A percentile compares a stretch with the other conserved stretches of the same genome.
Conservation (phyloP, 2,329 filamentous ascomycete species). For the Metarhizium brunneum region DNA sequence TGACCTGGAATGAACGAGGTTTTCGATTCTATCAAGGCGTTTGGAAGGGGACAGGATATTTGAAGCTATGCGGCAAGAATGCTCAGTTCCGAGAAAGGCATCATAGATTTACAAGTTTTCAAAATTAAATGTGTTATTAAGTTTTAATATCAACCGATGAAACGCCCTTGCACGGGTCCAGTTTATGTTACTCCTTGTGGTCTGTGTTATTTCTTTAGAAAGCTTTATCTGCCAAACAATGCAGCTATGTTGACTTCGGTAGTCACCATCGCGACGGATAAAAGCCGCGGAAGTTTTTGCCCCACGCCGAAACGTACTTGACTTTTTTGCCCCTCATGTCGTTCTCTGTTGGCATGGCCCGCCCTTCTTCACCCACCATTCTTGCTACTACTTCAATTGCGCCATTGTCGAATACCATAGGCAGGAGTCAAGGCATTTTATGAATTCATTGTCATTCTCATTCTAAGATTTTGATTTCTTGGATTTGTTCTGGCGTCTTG, state of each 20-base stretch:
- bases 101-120: slow-evolving; percentile 5
- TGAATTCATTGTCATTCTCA: no score
- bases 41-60: neutral
- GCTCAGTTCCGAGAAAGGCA: slow-evolving; percentile 1
- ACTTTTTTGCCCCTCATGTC: neutral
- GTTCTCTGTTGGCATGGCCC: neutral
- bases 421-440: no score
- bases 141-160: neutral
- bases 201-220: neutral
- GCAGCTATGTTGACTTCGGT: no score
- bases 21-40: slow-evolving; percentile 1
- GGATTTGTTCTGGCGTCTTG: neutral
- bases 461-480: no score
- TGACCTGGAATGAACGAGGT: neutral
- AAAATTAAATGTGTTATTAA: slow-evolving; percentile 5
- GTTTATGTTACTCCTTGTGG: neutral
- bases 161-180: neutral
- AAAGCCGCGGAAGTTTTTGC: neutral
- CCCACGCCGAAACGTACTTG: neutral
- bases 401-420: neutral
- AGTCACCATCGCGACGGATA: neutral
- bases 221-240: no score
- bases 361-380: neutral
- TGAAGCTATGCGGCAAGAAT: slow-evolving; percentile 3
- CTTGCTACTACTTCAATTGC: neutral